phyloP scores from a whole-genome alignment of 169 alveolate genomes.

The Eimeria acervulina region DNA sequence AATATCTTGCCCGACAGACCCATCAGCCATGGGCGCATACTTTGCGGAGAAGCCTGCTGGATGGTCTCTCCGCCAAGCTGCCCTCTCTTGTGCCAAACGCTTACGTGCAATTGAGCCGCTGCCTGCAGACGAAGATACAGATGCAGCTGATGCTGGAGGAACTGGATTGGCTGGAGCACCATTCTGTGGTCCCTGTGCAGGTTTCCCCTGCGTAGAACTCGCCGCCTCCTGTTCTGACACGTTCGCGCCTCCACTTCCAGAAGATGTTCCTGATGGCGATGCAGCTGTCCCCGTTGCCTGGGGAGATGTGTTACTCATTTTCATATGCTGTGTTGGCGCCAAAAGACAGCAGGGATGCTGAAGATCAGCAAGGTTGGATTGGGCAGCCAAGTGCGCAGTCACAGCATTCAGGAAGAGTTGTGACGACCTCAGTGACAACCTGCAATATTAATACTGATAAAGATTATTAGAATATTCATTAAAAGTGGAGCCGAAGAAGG shows the following conservation, averaged over 20 bases:
- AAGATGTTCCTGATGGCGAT: conserved; percentile 39
- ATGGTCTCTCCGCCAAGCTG: conserved; percentile 98
- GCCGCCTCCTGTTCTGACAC: background rate
- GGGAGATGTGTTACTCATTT: conserved; percentile 30
- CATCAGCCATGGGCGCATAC: conserved; percentile 96
- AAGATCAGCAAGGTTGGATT: background rate
- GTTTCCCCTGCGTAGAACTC: conserved; percentile 38
- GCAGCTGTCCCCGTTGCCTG: conserved; percentile 33
- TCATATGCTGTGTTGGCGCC: background rate
- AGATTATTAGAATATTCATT: background rate
- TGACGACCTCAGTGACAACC: background rate
- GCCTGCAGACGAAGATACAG: conserved; percentile 49
- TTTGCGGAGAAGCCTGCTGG: conserved; percentile 99
- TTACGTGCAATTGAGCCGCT: conserved; percentile 92
- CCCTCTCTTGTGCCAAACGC: conserved; percentile 96
- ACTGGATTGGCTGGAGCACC: conserved; percentile 11
- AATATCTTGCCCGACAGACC: conserved; percentile 94
- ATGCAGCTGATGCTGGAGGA: conserved; percentile 52
- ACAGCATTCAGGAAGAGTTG: background rate
- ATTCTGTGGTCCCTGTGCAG: conserved; percentile 53
- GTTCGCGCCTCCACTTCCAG: conserved; percentile 2
- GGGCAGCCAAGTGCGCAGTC: background rate
- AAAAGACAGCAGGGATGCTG: background rate
- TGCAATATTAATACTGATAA: background rate
- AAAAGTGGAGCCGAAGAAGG: background rate